These are phyloP conservation scores for Lophiotrema nucula DNA, from an alignment of 495 filamentous ascomycete genomes.

Conservation along the genomic window DNA sequence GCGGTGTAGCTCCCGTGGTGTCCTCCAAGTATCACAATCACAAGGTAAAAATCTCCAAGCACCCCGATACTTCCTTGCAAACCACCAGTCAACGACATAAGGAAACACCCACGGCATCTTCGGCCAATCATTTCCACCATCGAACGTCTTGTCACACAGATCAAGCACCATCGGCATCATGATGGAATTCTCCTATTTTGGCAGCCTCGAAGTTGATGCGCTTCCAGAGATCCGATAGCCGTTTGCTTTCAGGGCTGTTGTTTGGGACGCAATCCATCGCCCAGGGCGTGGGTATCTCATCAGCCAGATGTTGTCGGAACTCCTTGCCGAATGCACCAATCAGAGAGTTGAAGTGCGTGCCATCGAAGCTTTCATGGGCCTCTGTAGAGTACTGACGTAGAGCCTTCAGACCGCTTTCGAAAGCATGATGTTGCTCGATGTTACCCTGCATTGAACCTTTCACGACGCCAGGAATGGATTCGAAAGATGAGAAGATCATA, in stretches of 20 bases:
- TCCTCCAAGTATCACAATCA: conserved; percentile 17
- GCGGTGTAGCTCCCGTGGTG: conserved; percentile 10
- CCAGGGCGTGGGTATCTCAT: conserved; percentile 10
- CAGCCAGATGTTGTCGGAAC: conserved; percentile 9
- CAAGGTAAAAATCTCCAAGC: conserved; percentile 25
- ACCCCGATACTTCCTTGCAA: conserved; percentile 1
- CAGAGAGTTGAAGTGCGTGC: neutral
- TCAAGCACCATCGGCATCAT: conserved; percentile 21
- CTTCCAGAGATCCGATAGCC: neutral
- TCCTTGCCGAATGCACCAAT: conserved; percentile 7
- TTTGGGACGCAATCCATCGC: neutral
- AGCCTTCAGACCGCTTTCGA: conserved; percentile 2
- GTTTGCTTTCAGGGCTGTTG: neutral
- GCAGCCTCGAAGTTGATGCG: neutral
- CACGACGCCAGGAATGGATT: conserved; percentile 4
- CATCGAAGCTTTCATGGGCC: neutral
- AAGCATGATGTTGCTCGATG: conserved; percentile 22
- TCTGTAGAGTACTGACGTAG: conserved; percentile 1
- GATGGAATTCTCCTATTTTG: conserved; percentile 7
- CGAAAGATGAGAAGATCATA: conserved; percentile 15
- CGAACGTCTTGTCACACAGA: conserved; percentile 16
- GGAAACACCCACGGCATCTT: conserved; percentile 6
- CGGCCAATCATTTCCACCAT: conserved; percentile 25
- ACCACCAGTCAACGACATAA: conserved; percentile 9
- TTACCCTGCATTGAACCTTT: neutral